Conservation (phyloP, 805 yeast genomes). For the Sungouiozyma intestinalis region DNA sequence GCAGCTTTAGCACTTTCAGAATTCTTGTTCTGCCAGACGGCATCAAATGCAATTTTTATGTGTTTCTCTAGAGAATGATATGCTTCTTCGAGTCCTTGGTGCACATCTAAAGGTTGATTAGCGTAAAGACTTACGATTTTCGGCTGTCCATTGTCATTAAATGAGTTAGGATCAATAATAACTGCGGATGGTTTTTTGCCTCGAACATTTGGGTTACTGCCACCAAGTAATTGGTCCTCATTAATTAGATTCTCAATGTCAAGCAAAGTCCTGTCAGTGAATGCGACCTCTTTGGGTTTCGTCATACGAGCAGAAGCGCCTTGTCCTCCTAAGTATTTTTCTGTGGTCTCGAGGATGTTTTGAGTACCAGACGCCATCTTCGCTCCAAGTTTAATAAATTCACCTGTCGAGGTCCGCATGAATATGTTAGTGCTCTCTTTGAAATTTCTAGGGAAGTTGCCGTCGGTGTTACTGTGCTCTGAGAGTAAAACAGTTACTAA, state of each 20-base stretch:
- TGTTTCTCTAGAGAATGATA: slow-evolving; percentile 62
- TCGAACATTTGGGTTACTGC: slow-evolving; percentile 24
- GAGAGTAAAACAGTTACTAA: slow-evolving; percentile 61
- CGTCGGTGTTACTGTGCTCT: slow-evolving; percentile 49
- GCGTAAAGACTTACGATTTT: slow-evolving; percentile 63
- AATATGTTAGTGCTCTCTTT: slow-evolving; percentile 68
- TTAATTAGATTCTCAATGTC: slow-evolving; percentile 21
- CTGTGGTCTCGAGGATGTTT: slow-evolving; percentile 66
- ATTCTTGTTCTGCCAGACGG: slow-evolving; percentile 45
- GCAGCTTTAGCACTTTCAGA: slow-evolving; percentile 59
- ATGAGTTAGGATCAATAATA: slow-evolving; percentile 16
- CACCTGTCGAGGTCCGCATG: slow-evolving; percentile 70
- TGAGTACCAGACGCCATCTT: slow-evolving; percentile 86
- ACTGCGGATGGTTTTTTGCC: slow-evolving; percentile 22
- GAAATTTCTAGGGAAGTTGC: slow-evolving; percentile 54
- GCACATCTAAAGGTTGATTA: slow-evolving; percentile 64
- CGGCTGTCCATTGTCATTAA: slow-evolving; percentile 7
- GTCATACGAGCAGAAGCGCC: slow-evolving; percentile 42
- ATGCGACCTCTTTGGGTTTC: slow-evolving; percentile 5
- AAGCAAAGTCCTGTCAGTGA: slow-evolving; percentile 4
- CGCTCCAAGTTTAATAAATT: slow-evolving; percentile 70
- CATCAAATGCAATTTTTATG: slow-evolving; percentile 52
- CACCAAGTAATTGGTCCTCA: slow-evolving; percentile 30
- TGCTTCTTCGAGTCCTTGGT: slow-evolving; percentile 68
- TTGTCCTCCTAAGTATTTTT: slow-evolving; percentile 65